These are phyloP conservation scores for Haberlea rhodopensis DNA, from an alignment of 257 asterid genomes.

Conservation along the genomic window DNA sequence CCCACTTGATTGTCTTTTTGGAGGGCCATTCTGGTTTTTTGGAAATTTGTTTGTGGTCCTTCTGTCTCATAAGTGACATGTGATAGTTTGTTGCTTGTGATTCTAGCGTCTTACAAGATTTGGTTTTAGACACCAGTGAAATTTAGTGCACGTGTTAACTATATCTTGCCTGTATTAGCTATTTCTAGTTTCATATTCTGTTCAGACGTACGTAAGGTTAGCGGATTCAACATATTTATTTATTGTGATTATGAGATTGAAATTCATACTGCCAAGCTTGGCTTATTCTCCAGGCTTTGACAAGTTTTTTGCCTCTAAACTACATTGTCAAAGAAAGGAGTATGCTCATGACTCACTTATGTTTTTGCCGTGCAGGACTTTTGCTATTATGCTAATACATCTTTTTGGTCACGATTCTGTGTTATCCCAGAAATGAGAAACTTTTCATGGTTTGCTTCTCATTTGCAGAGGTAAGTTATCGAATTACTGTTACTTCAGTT, in stretches of 20 bases:
- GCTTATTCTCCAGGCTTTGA: background rate
- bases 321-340: background rate
- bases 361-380: constrained; percentile 62
- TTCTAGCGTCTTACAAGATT: background rate
- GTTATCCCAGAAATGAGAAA: constrained; percentile 81
- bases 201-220: background rate
- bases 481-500: constrained; percentile 6
- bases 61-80: background rate
- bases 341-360: constrained; percentile 15
- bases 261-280: background rate
- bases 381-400: constrained; percentile 95
- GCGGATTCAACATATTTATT: background rate
- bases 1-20: constrained; percentile 12
- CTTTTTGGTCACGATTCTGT: constrained; percentile 70
- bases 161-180: background rate
- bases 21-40: background rate
- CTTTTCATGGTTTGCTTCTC: constrained; percentile 98
- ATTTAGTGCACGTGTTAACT: background rate
- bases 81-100: background rate
- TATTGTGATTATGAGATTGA: background rate
- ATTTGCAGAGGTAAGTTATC: constrained; percentile 80
- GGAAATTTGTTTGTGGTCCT: background rate
- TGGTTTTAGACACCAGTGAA: background rate
- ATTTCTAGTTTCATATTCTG: background rate
- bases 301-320: background rate